phyloP scores from a whole-genome alignment of 2,329 filamentous ascomycete genomes.

The Coleophoma crateriformis region DNA sequence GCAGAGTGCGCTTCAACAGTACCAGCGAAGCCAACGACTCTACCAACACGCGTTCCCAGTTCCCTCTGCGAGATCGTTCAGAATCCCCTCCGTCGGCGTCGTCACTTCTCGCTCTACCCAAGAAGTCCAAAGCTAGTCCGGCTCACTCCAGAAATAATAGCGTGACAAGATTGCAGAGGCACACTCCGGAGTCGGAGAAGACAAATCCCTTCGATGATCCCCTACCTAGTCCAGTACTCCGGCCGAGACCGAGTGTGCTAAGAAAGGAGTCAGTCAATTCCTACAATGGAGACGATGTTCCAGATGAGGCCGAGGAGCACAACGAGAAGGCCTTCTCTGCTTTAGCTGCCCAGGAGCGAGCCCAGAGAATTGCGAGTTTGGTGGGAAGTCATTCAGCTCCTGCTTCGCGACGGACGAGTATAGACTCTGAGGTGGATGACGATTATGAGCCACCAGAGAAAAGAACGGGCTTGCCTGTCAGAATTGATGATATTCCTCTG shows the following conservation, averaged over 20 bases:
- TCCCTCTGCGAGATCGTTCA: conserved; percentile 17
- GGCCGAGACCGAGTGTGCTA: conserved; percentile 19
- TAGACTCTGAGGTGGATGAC: conserved; percentile 20
- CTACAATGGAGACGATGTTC: conserved; percentile 1
- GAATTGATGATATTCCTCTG: conserved; percentile 26
- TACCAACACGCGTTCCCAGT: conserved; percentile 17
- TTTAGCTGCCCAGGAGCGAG: conserved; percentile 23
- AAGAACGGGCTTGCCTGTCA: conserved; percentile 14
- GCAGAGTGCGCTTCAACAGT: conserved; percentile 25
- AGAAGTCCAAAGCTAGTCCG: conserved; percentile 11
- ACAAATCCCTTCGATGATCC: conserved; percentile 22
- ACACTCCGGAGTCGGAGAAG: conserved; percentile 18
- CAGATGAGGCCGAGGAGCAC: conserved; percentile 12
- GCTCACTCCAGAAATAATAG: conserved; percentile 22
- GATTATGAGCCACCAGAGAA: conserved; percentile 2
- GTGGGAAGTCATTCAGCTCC: conserved; percentile 25
- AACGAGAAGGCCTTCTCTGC: conserved; percentile 25
- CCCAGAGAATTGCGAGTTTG: conserved; percentile 22
- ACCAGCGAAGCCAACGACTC: conserved; percentile 25
- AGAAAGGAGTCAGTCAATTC: conserved; percentile 16
- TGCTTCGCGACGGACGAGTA: conserved; percentile 21
- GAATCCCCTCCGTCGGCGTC: conserved; percentile 6
- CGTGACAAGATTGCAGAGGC: conserved; percentile 8
- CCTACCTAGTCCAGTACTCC: conserved; percentile 6
- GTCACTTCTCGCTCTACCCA: conserved; percentile 3